Conservation (phyloP, 768 basidiomycete species). For the Asterophora lycoperdoides region DNA sequence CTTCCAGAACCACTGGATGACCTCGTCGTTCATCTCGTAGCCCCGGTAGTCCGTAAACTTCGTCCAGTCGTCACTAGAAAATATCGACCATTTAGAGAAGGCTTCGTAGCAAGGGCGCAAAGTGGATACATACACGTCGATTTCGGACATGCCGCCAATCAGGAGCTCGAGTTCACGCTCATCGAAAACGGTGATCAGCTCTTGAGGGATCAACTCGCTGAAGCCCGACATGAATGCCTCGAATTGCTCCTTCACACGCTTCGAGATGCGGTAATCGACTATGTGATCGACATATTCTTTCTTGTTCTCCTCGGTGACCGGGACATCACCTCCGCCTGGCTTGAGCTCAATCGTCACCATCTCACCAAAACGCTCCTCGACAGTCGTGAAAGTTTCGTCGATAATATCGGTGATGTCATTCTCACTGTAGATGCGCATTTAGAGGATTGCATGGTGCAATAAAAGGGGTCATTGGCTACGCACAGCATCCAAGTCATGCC, state of each 20-base stretch:
- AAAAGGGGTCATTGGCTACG: constrained; percentile 27
- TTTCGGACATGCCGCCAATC: constrained; percentile 99
- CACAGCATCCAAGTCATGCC: constrained; percentile 99
- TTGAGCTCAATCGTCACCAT: constrained; percentile 96
- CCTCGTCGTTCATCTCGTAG: constrained; percentile 91
- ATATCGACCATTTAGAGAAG: neutral
- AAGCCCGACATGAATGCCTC: constrained; percentile 99
- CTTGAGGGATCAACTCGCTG: constrained; percentile 98
- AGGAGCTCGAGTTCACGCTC: constrained; percentile 95
- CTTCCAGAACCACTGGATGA: constrained; percentile 99
- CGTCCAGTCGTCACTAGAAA: constrained; percentile 86
- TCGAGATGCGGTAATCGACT: constrained; percentile 96
- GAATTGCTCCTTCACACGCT: constrained; percentile 97
- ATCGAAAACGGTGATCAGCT: constrained; percentile 97
- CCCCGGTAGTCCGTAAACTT: constrained; percentile 99
- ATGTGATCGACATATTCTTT: constrained; percentile 94
- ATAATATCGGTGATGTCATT: constrained; percentile 98
- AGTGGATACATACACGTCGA: constrained; percentile 76
- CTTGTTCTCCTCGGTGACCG: constrained; percentile 97
- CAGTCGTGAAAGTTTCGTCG: constrained; percentile 95
- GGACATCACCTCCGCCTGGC: constrained; percentile 77
- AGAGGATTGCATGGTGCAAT: constrained; percentile 6
- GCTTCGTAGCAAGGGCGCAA: neutral
- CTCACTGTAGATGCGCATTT: constrained; percentile 53
- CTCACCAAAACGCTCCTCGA: constrained; percentile 97